A percentile compares a stretch with the other conserved stretches of the same genome.
Conservation (phyloP, 1,284 basidiomycete genomes). For the Cryptococcus sp. region DNA sequence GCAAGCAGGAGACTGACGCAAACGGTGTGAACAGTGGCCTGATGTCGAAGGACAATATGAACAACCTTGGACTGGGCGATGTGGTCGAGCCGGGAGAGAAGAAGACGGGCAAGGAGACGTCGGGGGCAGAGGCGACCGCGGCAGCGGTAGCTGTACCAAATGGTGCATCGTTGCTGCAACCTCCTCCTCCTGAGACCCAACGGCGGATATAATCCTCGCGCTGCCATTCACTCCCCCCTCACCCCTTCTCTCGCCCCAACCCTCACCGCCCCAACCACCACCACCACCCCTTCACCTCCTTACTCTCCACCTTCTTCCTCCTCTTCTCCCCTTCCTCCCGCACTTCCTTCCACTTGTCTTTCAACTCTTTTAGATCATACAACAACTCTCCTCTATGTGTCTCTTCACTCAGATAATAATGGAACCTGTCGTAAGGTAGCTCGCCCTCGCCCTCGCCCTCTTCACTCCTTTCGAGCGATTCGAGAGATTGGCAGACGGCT, state of each 20-base stretch:
- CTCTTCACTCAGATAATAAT: conserved; percentile 40
- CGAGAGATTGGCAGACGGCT: conserved; percentile 15
- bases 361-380: conserved; percentile 31
- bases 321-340: conserved; percentile 18
- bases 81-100: conserved; percentile 23
- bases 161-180: neutral
- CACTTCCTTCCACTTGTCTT: conserved; percentile 35
- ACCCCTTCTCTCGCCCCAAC: neutral
- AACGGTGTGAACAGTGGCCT: conserved; percentile 61
- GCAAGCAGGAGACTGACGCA: neutral
- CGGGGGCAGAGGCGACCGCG: neutral
- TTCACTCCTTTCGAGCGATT: conserved; percentile 6
- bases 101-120: conserved; percentile 1
- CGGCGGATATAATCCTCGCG: conserved; percentile 2
- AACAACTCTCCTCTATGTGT: conserved; percentile 34
- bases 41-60: conserved; percentile 85
- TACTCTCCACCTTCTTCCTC: conserved; percentile 11
- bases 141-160: too few relatives aligned
- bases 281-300: conserved; percentile 6
- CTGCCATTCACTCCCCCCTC: neutral
- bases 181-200: conserved; percentile 6
- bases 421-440: conserved; percentile 30
- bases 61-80: conserved; percentile 71
- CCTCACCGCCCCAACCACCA: conserved; percentile 11
- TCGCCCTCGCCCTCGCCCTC: conserved; percentile 17